Percentiles rank a stretch among this genome's conserved stretches.
Evolutionary conservation across 1,284 basidiomycete genomes (phyloP).

Genomic region (Rhodotorula sp.): DNA sequence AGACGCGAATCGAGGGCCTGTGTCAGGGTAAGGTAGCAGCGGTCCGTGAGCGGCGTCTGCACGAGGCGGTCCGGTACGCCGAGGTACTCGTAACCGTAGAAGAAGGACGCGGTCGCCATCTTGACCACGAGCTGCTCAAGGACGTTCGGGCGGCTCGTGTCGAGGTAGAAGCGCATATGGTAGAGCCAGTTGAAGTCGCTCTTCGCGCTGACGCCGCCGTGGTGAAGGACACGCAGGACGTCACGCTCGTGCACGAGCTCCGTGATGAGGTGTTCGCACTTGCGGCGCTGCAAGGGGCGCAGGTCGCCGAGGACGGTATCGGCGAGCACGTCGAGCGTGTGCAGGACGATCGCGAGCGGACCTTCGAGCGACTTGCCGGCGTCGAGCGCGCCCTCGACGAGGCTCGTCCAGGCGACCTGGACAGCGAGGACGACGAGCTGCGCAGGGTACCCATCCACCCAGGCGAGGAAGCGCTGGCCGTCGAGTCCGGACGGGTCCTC

Average conservation of each 20-base stretch:
- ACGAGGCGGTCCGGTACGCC: constrained; percentile 96
- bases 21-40: constrained; percentile 93
- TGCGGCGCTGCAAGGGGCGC: constrained; percentile 81
- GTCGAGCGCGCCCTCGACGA: constrained; percentile 75
- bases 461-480: constrained; percentile 72
- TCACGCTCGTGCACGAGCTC: constrained; percentile 98
- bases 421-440: constrained; percentile 92
- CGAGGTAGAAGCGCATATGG: constrained; percentile 98
- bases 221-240: constrained; percentile 78
- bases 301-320: constrained; percentile 93
- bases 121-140: constrained; percentile 70
- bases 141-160: constrained; percentile 68
- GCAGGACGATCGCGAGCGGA: constrained; percentile 72
- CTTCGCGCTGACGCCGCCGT: constrained; percentile 64
- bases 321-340: constrained; percentile 88
- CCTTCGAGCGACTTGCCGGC: constrained; percentile 61
- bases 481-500: constrained; percentile 56
- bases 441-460: constrained; percentile 92
- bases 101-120: constrained; percentile 89
- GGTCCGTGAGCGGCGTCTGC: constrained; percentile 96
- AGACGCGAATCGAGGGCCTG: constrained; percentile 93
- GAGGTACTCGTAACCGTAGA: constrained; percentile 98
- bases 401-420: constrained; percentile 89
- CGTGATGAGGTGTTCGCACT: constrained; percentile 98
- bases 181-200: constrained; percentile 90